These are phyloP conservation scores for Lomentospora prolificans DNA, from an alignment of 2,329 filamentous ascomycete species.

Conservation along the genomic window DNA sequence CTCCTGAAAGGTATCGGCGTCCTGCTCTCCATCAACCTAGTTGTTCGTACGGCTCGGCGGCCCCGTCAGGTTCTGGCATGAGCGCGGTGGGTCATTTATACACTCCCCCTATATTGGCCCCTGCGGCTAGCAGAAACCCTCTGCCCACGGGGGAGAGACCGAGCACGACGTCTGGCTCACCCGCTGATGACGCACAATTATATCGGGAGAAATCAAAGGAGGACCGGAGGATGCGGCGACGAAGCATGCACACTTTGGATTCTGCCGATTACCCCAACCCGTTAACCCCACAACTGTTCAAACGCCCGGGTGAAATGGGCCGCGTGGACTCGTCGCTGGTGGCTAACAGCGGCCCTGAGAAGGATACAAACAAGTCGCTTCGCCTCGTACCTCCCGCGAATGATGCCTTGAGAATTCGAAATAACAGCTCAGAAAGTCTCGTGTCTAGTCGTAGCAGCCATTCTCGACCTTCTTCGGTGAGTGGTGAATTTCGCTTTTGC, in stretches of 20 bases:
- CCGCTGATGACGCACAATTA: conserved; percentile 8
- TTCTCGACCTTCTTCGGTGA: conserved; percentile 58
- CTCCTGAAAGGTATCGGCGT: conserved; percentile 78
- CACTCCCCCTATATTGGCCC: conserved; percentile 11
- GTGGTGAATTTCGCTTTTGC: conserved; percentile 23
- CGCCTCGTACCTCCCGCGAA: conserved; percentile 18
- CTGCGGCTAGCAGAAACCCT: conserved; percentile 1
- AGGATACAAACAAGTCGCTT: conserved; percentile 23
- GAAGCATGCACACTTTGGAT: conserved; percentile 66
- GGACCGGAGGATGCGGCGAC: conserved; percentile 66
- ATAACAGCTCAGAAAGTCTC: conserved; percentile 56
- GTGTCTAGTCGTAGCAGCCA: conserved; percentile 46
- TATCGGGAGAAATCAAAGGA: conserved; percentile 38
- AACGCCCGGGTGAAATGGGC: conserved; percentile 1
- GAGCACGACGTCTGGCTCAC: conserved; percentile 7
- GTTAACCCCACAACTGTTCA: conserved; percentile 25
- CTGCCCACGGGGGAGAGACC: not conserved
- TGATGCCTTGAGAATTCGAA: conserved; percentile 28
- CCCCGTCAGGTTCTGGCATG: conserved; percentile 21
- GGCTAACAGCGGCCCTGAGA: not conserved
- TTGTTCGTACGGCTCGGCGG: conserved; percentile 26
- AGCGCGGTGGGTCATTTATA: conserved; percentile 11
- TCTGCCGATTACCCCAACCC: conserved; percentile 29
- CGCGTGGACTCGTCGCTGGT: not conserved
- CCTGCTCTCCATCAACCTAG: conserved; percentile 37